Evolutionary conservation across 805 yeast genomes (phyloP).

Genomic region (Kuraishia piskuri): DNA sequence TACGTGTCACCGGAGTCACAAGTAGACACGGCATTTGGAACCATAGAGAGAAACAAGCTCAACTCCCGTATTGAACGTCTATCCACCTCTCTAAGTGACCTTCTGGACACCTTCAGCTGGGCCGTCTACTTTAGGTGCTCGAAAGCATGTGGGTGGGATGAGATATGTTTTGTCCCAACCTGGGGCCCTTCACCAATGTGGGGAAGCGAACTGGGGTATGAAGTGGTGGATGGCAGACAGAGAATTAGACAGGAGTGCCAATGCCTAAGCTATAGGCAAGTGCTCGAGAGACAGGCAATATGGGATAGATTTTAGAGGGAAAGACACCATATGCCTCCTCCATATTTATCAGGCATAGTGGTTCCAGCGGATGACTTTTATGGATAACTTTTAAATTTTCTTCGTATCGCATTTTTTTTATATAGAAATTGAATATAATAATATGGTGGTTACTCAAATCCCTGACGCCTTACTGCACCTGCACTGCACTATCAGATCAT

Average conservation of each 20-base stretch:
- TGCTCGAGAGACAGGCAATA: background rate
- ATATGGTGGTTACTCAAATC: too few relatives aligned
- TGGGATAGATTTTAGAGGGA: background rate
- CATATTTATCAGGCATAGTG: too few relatives aligned
- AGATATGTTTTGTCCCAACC: constrained; percentile 47
- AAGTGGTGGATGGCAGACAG: constrained; percentile 13
- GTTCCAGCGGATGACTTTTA: too few relatives aligned
- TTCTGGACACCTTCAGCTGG: constrained; percentile 31
- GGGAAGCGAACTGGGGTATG: constrained; percentile 19
- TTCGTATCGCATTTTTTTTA: too few relatives aligned
- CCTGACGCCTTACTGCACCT: too few relatives aligned
- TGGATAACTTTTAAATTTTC: too few relatives aligned
- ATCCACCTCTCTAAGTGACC: constrained; percentile 1
- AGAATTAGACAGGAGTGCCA: constrained; percentile 12
- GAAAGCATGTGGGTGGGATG: constrained; percentile 32
- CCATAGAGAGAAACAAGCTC: background rate
- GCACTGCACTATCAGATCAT: too few relatives aligned
- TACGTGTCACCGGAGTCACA: constrained; percentile 9
- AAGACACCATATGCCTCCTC: too few relatives aligned
- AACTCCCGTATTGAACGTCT: background rate
- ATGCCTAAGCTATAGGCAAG: constrained; percentile 2
- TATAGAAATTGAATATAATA: too few relatives aligned
- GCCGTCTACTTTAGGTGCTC: constrained; percentile 32
- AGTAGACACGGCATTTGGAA: constrained; percentile 10
- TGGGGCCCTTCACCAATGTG: constrained; percentile 54